Evolutionary conservation across 305 asterid genomes (phyloP).

Genomic region (Fraxinus sp.): DNA sequence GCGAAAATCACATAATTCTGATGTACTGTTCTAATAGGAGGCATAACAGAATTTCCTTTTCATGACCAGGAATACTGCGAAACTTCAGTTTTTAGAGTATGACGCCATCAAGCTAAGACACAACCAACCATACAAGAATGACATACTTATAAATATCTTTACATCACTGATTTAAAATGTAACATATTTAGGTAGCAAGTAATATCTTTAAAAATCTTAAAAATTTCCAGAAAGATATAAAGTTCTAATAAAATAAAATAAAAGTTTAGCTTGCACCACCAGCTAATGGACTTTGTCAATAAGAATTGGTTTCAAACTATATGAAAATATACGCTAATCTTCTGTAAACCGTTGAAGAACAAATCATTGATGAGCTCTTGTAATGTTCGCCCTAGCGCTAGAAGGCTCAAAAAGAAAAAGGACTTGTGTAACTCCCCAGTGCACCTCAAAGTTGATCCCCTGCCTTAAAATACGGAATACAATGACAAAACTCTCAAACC

Average conservation of each 20-base stretch:
- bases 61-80: background rate
- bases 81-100: background rate
- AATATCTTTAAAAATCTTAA: background rate
- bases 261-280: background rate
- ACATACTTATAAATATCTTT: background rate
- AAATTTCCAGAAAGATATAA: background rate
- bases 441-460: background rate
- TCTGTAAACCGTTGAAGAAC: background rate
- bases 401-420: background rate
- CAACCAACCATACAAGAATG: background rate
- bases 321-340: background rate
- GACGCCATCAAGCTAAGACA: background rate
- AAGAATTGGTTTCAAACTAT: background rate
- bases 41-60: background rate
- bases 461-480: background rate
- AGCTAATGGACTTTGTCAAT: background rate
- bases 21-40: background rate
- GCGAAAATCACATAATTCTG: background rate
- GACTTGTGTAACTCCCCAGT: background rate
- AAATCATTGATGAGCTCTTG: background rate
- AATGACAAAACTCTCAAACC: conserved; percentile 5
- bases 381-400: background rate
- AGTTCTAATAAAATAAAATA: background rate
- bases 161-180: background rate
- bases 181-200: background rate